Conservation (phyloP, 139 green algal genomes). For the Tetraselmis chui region DNA sequence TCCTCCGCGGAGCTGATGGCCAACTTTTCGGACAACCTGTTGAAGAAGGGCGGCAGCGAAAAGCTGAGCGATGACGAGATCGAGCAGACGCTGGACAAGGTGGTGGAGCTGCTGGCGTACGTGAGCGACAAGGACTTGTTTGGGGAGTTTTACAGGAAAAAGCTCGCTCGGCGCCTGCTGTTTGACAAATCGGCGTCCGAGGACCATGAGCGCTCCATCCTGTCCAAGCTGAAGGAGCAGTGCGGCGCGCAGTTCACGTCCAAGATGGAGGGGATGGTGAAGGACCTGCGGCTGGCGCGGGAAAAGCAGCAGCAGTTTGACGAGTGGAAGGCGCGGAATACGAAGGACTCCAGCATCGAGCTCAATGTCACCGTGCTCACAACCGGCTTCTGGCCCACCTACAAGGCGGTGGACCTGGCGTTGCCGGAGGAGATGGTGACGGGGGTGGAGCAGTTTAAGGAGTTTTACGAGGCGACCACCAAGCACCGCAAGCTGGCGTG, state of each 20-base stretch:
- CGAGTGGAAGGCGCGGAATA: constrained; percentile 19
- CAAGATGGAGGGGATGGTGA: constrained; percentile 98
- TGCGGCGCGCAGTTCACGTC: constrained; percentile 92
- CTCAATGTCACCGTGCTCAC: constrained; percentile 84
- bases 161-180: constrained; percentile 77
- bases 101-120: constrained; percentile 96
- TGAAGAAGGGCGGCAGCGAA: constrained; percentile 70
- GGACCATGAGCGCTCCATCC: constrained; percentile 90
- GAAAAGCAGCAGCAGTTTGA: constrained; percentile 35
- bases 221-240: constrained; percentile 97
- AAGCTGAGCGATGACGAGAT: constrained; percentile 93
- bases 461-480: constrained; percentile 68
- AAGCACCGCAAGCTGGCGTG: constrained; percentile 89
- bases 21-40: constrained; percentile 48
- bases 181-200: constrained; percentile 77
- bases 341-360: constrained; percentile 64
- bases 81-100: constrained; percentile 93
- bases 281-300: constrained; percentile 69
- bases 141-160: constrained; percentile 96
- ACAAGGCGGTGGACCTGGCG: constrained; percentile 74
- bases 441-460: constrained; percentile 77
- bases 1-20: constrained; percentile 47
- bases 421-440: constrained; percentile 86
- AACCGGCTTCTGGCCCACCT: constrained; percentile 75
- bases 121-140: constrained; percentile 90